Base-by-base conservation (phyloP, 2,329 filamentous ascomycete genomes). In the Venturia nashicola region DNA sequence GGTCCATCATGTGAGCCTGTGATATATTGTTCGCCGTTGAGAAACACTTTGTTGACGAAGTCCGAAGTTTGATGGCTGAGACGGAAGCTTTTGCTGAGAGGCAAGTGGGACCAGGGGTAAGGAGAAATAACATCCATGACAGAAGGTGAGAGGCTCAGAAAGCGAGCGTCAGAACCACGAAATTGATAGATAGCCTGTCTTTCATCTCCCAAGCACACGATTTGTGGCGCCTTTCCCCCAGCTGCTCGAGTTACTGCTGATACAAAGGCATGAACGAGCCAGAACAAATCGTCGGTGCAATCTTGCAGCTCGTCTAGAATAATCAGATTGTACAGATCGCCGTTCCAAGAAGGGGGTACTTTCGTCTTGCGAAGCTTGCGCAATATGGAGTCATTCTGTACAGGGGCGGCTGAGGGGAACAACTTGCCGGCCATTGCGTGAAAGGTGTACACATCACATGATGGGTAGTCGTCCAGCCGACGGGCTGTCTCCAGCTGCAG, bases 181-280 rank as follows among this genome's bases (percentile, higher is more conserved):
- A 66, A 66, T 27, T 44, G 61, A 51, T 66, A 66, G 57, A 66
- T 66, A 39, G 65, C 65, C 61, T 66, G 65, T n/a, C 64, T 46
- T 51, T 66, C 65, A 39, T 66, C 65, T 48, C 65, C 65, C 34
- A 66, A 64, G 46, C 61, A 61, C 16, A 66, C 65, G 54, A 66
- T 64, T 40, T 55, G 65, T 18, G 65, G 65, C 51, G 65, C 55
- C 48, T 34, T 61, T 9, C 61, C 65, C 51, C 40, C 8, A 16
- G 57, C 55, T 32, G 65, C 63, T 42, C 55, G 64, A 12, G 61
- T 66, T 16, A 66, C 55, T n/a, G 61, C 65, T 9, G 64, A 63
- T 43, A 66, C 61, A 36, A 66, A 66, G 32, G 43, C 57, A 48
- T 64, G 61, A 60, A 60, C 61, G 18, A 66, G 64, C 65, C 64